Evolutionary conservation across 116 monocot species (phyloP).

Genomic region (Posidonia oceanica): DNA sequence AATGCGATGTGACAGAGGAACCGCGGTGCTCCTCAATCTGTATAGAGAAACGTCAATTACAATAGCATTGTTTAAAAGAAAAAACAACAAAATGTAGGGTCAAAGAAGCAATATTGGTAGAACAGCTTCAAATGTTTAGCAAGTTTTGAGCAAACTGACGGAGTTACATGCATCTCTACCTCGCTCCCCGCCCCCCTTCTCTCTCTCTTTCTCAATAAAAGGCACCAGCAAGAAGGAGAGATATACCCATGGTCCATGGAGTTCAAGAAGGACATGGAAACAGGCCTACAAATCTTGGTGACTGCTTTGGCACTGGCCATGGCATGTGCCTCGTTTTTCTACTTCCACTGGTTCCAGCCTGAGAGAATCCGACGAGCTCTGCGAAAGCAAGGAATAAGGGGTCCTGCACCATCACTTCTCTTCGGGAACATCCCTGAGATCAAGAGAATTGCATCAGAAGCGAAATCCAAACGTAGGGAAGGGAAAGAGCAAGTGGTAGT

Average conservation of each 20-base stretch:
- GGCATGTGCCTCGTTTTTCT: slow-evolving; percentile 11
- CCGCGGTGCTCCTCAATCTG: too few relatives aligned
- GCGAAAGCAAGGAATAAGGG: slow-evolving; percentile 38
- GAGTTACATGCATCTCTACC: too few relatives aligned
- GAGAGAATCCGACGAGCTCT: slow-evolving; percentile 24
- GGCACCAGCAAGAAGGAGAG: too few relatives aligned
- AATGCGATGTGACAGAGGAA: too few relatives aligned
- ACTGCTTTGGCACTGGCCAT: background rate
- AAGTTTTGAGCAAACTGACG: too few relatives aligned
- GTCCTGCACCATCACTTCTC: slow-evolving; percentile 28
- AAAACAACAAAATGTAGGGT: too few relatives aligned
- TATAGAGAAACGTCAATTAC: too few relatives aligned
- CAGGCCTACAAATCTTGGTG: background rate
- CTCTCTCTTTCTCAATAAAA: too few relatives aligned
- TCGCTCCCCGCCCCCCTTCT: too few relatives aligned
- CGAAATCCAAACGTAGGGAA: background rate
- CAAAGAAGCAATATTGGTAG: too few relatives aligned
- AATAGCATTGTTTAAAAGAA: too few relatives aligned
- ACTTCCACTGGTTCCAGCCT: slow-evolving; percentile 34
- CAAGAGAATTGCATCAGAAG: slow-evolving; percentile 14
- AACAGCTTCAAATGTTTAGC: too few relatives aligned
- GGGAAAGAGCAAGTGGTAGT: background rate
- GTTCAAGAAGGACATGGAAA: background rate
- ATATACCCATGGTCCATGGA: background rate
- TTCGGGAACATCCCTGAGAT: slow-evolving; percentile 47